Evolutionary conservation across 257 asterid genomes (phyloP), one percentile per base, ranked within the genome.

Genomic region (Nyctanthes arbortristis): DNA sequence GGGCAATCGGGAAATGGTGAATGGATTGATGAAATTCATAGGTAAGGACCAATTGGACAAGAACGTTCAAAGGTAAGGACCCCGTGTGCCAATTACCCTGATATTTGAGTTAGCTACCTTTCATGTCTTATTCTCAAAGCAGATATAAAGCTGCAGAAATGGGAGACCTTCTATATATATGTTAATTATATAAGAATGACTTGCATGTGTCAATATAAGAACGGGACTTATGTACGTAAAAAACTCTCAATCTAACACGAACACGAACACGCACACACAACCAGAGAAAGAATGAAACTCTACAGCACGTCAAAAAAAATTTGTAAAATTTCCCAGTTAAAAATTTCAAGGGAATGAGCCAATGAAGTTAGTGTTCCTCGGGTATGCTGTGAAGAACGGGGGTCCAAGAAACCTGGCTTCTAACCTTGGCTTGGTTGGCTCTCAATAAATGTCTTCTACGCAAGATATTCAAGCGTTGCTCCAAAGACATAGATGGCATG

Each of bases 331-430:
- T 10, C 59, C 59, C 59, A 52, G 59, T 52, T 24, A 52, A 52
- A n/a, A 52, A 52, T 10, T 20, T 52, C 7, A 24, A 52, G 31
- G 59, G 59, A n/a, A n/a, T 43, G n/a, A 43, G n/a, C 54, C 54
- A 43, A n/a, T 24, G 2, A 20, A 24, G 59, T 30, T 43, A 65
- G 25, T 35, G 27, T 29, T 86, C 82, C 76, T 87, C 93, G 0
- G 90, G 90, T 64, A 87, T 87, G 78, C 85, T 84, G 49, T 81
- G 87, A 1, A 87, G 83, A 5, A 63, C 84, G 29, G 90, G 93
- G 56, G 52, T 57, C 90, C 93, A 87, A 11, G 66, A 74, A 30
- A 71, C 69, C 32, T 70, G 54, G 65, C 62, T 40, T 54, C 75
- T 61, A 34, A 74, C 33, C 70, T 25, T 68, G 14, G 32, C 66